Evolutionary conservation across 1,284 basidiomycete species (phyloP), one percentile per base, ranked within the genome.

Genomic region (Ceratobasidium sp.): DNA sequence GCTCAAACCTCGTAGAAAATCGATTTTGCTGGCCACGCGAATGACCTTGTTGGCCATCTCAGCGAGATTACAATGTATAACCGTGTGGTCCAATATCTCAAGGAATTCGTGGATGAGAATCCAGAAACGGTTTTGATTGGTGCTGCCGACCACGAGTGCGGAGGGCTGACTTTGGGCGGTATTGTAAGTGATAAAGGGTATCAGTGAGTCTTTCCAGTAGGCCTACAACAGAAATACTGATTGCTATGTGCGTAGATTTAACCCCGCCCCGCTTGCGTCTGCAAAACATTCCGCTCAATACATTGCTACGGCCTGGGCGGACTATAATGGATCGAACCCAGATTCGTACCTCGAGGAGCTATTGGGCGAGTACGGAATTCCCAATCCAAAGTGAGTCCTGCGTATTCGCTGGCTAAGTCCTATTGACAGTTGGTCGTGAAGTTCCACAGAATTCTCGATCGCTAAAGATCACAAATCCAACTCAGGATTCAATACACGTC

Each of bases 31-130:
- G 77, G 70, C 3, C 77, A 78, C 73, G 75, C 74, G 69, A 78
- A 78, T 67, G 77, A 77, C 55, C 75, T 75, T 15, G 72, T 75
- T 35, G 76, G 74, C 4, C 75, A 77, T 67, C 62, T 76, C 20
- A 73, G 76, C 70, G 77, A 78, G 34, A 50, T 50, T 22, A 38
- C 17, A 17, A 54, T 58, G 35, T 64, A 70, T 42, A 72, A 77
- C 67, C 76, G 76, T 49, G 77, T 77, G 58, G 62, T 77, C 2
- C 74, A 74, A 4, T 76, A 75, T 71, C 62, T 76, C 64, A 71
- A 76, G 57, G 69, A 72, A 62, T 77, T 50, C 35, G 67, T 69
- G 70, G 76, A 73, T 75, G 13, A 72, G 72, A 68, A 70, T 42
- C 54, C 74, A 71, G 72, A 73, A 60, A 74, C 73, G 3, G 60